Evolutionary conservation across 1,284 basidiomycete genomes (phyloP).

Genomic region (Cutaneotrichosporon cavernicola): DNA sequence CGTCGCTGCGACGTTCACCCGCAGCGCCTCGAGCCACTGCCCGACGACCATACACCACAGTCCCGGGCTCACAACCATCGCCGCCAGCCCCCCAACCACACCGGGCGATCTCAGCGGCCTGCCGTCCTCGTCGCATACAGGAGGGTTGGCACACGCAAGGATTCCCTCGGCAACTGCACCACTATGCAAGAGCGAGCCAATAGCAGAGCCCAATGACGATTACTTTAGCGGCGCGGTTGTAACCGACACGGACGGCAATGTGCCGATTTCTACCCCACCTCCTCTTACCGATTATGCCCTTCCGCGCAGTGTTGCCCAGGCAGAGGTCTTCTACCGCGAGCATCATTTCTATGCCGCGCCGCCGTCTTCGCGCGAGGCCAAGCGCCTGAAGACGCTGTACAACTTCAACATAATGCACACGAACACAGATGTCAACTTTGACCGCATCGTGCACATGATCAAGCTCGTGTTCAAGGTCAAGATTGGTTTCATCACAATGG

Average conservation of each 20-base stretch:
- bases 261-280: background rate
- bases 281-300: slow-evolving; percentile 5
- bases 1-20: background rate
- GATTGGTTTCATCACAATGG: slow-evolving; percentile 72
- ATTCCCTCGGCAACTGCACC: slow-evolving; percentile 49
- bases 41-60: background rate
- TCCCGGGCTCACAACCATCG: slow-evolving; percentile 37
- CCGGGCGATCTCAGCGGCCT: slow-evolving; percentile 30
- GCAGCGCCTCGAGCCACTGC: background rate
- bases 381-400: slow-evolving; percentile 70
- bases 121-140: background rate
- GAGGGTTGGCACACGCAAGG: background rate
- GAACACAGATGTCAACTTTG: slow-evolving; percentile 81
- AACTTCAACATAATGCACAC: slow-evolving; percentile 86
- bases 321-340: slow-evolving; percentile 59
- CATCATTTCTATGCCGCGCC: slow-evolving; percentile 76
- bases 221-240: slow-evolving; percentile 11
- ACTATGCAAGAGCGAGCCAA: slow-evolving; percentile 29
- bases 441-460: slow-evolving; percentile 80
- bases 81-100: slow-evolving; percentile 44
- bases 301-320: slow-evolving; percentile 23
- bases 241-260: background rate
- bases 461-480: slow-evolving; percentile 91
- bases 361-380: slow-evolving; percentile 73
- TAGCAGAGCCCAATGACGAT: background rate